phyloP scores from a whole-genome alignment of 2,329 filamentous ascomycete species.

The Neonectria magnoliae region DNA sequence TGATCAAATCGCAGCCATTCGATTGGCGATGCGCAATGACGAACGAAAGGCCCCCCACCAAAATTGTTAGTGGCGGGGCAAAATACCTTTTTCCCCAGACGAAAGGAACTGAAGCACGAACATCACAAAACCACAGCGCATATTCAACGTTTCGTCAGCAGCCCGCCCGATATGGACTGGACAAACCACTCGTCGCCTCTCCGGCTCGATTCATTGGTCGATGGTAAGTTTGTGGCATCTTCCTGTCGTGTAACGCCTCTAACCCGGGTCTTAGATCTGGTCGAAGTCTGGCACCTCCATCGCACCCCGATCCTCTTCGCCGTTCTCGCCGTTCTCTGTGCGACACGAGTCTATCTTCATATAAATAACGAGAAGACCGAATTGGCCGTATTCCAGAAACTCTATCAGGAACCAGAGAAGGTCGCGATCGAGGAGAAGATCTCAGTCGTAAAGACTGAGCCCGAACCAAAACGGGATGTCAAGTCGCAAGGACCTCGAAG shows the following conservation, averaged over 20 bases:
- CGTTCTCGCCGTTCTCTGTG: constrained; percentile 50
- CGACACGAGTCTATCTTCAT: constrained; percentile 56
- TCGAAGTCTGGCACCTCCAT: constrained; percentile 59
- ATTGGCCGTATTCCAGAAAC: constrained; percentile 50
- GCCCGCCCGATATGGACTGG: constrained; percentile 38
- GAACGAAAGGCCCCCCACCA: constrained; percentile 35
- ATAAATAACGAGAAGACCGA: constrained; percentile 47
- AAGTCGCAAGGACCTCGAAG: constrained; percentile 57
- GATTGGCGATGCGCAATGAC: constrained; percentile 39
- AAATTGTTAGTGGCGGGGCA: constrained; percentile 40
- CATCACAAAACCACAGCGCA: constrained; percentile 6
- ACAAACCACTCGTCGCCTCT: constrained; percentile 38
- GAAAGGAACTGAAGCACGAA: background rate
- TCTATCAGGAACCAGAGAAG: constrained; percentile 43
- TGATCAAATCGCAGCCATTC: constrained; percentile 36
- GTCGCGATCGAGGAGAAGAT: constrained; percentile 29
- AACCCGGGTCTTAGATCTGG: constrained; percentile 43
- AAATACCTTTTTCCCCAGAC: constrained; percentile 36
- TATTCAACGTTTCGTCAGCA: constrained; percentile 10
- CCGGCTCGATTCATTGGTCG: constrained; percentile 39
- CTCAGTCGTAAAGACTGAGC: constrained; percentile 26
- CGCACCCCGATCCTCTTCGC: constrained; percentile 56
- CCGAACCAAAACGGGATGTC: constrained; percentile 42
- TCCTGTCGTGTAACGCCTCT: constrained; percentile 12
- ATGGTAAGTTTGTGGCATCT: constrained; percentile 31